Conservation (phyloP, 768 basidiomycete species). For the Gloeopeniophorella convolvens region DNA sequence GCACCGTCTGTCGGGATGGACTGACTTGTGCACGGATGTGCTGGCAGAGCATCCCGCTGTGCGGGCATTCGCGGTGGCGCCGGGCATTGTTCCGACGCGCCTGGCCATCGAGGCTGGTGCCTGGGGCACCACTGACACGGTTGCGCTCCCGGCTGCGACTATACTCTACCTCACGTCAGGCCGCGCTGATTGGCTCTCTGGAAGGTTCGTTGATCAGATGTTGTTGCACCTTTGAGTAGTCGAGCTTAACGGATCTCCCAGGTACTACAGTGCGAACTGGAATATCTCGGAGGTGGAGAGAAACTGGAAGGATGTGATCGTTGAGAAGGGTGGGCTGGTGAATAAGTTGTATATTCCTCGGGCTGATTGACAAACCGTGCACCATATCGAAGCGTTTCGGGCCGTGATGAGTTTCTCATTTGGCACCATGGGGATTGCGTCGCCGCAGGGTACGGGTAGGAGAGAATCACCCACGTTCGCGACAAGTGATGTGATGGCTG, state of each 20-base stretch:
- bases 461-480: no score
- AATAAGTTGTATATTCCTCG: neutral
- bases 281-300: slow-evolving; percentile 9
- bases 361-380: no score
- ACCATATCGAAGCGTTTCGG: no score
- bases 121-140: neutral
- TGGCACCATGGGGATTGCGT: no score
- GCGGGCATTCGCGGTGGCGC: slow-evolving; percentile 1
- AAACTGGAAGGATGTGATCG: slow-evolving; percentile 4
- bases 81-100: neutral
- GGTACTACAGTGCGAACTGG: slow-evolving; percentile 2
- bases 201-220: slow-evolving; percentile 14
- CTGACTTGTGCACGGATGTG: neutral
- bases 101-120: neutral
- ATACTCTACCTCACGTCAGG: slow-evolving; percentile 7
- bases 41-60: neutral
- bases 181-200: slow-evolving; percentile 7
- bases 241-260: neutral
- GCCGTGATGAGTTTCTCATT: no score
- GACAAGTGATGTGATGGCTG: no score
- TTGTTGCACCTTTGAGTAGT: no score
- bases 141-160: neutral
- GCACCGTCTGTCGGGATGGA: no score
- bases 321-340: neutral
- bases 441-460: no score